These are phyloP conservation scores for Coriolopsis trogii DNA, from an alignment of 1,284 basidiomycete species.

Conservation along the genomic window DNA sequence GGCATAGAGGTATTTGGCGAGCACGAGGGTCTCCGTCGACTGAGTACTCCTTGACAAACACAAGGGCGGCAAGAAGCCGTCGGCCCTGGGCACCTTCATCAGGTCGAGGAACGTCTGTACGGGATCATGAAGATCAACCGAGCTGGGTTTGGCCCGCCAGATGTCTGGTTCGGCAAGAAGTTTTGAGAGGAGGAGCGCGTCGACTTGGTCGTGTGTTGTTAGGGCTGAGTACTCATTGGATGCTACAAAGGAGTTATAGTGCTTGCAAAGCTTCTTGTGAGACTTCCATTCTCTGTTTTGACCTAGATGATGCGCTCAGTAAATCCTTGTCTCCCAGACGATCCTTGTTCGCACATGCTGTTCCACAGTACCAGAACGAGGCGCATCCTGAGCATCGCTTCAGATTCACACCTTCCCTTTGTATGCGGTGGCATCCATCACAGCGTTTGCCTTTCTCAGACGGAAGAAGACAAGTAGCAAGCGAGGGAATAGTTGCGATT, in stretches of 20 bases:
- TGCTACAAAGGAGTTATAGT: slow-evolving; percentile 46
- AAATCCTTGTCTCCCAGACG: background rate
- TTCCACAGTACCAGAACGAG: slow-evolving; percentile 72
- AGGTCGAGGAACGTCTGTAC: slow-evolving; percentile 50
- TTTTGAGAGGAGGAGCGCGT: slow-evolving; percentile 65
- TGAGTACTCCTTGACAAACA: slow-evolving; percentile 19
- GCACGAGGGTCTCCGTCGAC: slow-evolving; percentile 26
- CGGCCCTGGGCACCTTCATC: slow-evolving; percentile 45
- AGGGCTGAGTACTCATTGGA: slow-evolving; percentile 52
- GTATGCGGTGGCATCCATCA: slow-evolving; percentile 55
- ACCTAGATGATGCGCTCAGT: slow-evolving; percentile 47
- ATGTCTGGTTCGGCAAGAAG: slow-evolving; percentile 45
- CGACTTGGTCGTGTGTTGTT: slow-evolving; percentile 54
- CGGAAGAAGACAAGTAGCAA: slow-evolving; percentile 53
- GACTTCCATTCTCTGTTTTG: slow-evolving; percentile 66
- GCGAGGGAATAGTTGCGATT: slow-evolving; percentile 47
- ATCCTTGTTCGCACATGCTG: slow-evolving; percentile 49
- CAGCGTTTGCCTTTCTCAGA: slow-evolving; percentile 64
- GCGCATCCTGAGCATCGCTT: slow-evolving; percentile 62
- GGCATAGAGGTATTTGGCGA: slow-evolving; percentile 42
- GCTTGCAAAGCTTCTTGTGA: slow-evolving; percentile 68
- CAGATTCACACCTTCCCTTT: slow-evolving; percentile 35
- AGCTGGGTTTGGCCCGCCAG: background rate
- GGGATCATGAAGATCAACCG: slow-evolving; percentile 5
- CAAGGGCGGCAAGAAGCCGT: slow-evolving; percentile 27